Evolutionary conservation across 352 stramenopile genomes (phyloP).

Genomic region (Plasmopara halstedii): DNA sequence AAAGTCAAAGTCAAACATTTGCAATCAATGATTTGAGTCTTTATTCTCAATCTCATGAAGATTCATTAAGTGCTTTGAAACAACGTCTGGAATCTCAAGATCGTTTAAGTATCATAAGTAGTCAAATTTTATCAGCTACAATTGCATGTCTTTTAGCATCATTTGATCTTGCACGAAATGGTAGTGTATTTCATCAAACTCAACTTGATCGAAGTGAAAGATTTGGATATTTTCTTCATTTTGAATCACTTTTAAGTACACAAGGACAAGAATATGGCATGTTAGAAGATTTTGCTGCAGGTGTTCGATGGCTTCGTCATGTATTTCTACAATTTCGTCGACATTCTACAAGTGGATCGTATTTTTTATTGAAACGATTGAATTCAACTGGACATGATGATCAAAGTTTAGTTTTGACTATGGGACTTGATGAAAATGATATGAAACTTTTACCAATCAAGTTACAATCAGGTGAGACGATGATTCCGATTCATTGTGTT

Average conservation of each 20-base stretch:
- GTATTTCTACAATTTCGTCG: constrained; percentile 74
- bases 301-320: constrained; percentile 70
- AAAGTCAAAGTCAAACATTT: constrained; percentile 7
- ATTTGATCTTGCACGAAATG: constrained; percentile 50
- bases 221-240: constrained; percentile 72
- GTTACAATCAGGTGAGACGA: constrained; percentile 33
- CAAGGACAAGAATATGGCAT: constrained; percentile 94
- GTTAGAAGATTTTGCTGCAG: constrained; percentile 87
- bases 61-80: constrained; percentile 55
- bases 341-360: constrained; percentile 27
- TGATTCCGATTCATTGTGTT: constrained; percentile 54
- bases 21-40: neutral
- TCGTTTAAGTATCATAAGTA: constrained; percentile 59
- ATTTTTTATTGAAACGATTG: constrained; percentile 60
- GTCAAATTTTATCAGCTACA: constrained; percentile 65
- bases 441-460: constrained; percentile 41
- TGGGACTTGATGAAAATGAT: constrained; percentile 47
- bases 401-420: constrained; percentile 53
- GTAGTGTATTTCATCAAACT: constrained; percentile 46
- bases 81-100: constrained; percentile 61
- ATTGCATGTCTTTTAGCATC: constrained; percentile 59
- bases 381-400: constrained; percentile 22
- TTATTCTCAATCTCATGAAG: constrained; percentile 3
- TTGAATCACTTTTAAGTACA: constrained; percentile 83
- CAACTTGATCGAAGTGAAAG: constrained; percentile 47